Base-by-base conservation (phyloP, 2,329 filamentous ascomycete species). In the Capronia coronata region DNA sequence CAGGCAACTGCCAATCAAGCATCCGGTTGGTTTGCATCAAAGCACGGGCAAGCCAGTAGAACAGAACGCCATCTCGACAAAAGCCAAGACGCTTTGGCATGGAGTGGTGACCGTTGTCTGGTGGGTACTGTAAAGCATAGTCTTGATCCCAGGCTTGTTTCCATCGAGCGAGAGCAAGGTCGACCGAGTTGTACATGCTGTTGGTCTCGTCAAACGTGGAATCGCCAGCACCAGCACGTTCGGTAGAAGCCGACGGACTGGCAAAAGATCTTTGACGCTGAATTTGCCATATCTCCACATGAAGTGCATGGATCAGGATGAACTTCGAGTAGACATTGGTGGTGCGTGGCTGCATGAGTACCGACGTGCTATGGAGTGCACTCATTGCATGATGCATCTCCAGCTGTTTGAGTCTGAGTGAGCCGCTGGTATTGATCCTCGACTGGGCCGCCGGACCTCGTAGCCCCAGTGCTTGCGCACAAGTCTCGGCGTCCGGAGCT, bases 311-410 rank as follows among this genome's bases (percentile, higher is more conserved):
- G 6, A 88, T 79, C 40, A 88, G 66, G 48, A 88, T 77, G 60
- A 87, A 87, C 61, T 88, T 88, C 29, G 81, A 82, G 60, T 82
- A 85, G 1, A 84, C 70, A 59, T 87, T 88, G 1, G 84, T 87
- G 18, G 77, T 77, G 38, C 80, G 77, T 2, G 79, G 77, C 49
- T 80, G 77, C 46, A 87, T 78, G 41, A 78, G 73, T 55, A 77
- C 75, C 8, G 72, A 75, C 4, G 71, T 68, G 54, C 83, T 75
- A 47, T 86, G 71, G 35, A 88, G 68, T 1, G 79, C 75, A 45
- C 75, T 75, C 47, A 87, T 68, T 1, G 78, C 80, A 50, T 79
- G 71, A 52, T 78, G 72, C 65, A 87, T 71, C 58, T 80, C 76
- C 1, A 83, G 75, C 60, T 88, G 84, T 59, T 79, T 83, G 43